A percentile compares a stretch with the other conserved stretches of the same genome.
Conservation (phyloP, 83 land plant genomes). For the Diphasiastrum complanatum region DNA sequence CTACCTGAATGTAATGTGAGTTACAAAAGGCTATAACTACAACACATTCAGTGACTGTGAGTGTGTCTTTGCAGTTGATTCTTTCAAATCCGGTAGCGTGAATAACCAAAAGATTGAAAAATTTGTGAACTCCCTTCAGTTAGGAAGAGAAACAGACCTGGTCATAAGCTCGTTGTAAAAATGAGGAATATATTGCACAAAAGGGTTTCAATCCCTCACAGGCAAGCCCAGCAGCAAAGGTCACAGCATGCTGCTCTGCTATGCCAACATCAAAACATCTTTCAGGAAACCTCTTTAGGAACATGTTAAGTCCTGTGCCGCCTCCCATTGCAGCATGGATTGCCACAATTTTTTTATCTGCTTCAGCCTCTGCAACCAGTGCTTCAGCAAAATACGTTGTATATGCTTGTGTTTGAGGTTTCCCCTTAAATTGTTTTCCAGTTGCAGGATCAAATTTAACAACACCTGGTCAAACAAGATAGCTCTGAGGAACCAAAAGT, state of each 20-base stretch:
- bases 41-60: too few relatives aligned
- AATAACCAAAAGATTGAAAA: too few relatives aligned
- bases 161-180: not conserved
- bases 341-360: not conserved
- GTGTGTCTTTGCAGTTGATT: too few relatives aligned
- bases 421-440: not conserved
- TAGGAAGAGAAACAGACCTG: too few relatives aligned
- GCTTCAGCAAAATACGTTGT: not conserved
- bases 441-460: not conserved
- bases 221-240: not conserved
- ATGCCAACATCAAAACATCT: not conserved
- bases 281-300: too few relatives aligned
- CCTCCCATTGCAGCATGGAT: too few relatives aligned
- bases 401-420: not conserved
- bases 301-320: too few relatives aligned
- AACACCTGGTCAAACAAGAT: not conserved
- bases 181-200: not conserved
- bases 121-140: too few relatives aligned
- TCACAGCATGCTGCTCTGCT: not conserved
- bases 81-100: too few relatives aligned
- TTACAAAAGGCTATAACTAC: too few relatives aligned
- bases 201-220: not conserved
- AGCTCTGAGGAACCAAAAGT: too few relatives aligned
- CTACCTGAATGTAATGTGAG: too few relatives aligned
- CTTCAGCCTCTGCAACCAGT: not conserved